Evolutionary conservation across 805 yeast genomes (phyloP).

Genomic region (Saccharomycopsis oosterbeekiorum): DNA sequence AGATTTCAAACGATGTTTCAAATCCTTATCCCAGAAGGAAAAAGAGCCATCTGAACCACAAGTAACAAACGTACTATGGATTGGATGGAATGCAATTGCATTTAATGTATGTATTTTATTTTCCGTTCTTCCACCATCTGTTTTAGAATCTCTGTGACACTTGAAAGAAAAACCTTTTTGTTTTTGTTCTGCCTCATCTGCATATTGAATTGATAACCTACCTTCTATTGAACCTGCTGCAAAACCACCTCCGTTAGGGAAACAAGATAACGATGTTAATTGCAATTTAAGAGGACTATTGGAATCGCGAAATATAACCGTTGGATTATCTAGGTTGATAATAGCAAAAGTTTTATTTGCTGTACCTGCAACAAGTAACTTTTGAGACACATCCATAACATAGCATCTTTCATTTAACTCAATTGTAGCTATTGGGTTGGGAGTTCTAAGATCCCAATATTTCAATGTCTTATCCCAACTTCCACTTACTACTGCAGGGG

Average conservation of each 20-base stretch:
- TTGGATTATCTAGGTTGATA: constrained; percentile 76
- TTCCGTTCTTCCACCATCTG: constrained; percentile 43
- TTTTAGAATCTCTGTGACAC: constrained; percentile 75
- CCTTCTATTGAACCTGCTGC: constrained; percentile 94
- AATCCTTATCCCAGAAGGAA: constrained; percentile 93
- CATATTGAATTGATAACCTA: constrained; percentile 87
- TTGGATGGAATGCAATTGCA: constrained; percentile 73
- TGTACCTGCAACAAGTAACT: constrained; percentile 82
- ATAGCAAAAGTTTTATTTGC: constrained; percentile 79
- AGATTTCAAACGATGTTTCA: constrained; percentile 75
- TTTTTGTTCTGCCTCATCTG: constrained; percentile 70
- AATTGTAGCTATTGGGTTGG: constrained; percentile 71
- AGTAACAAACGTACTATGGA: constrained; percentile 83
- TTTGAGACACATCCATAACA: constrained; percentile 74
- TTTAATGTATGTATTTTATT: constrained; percentile 70
- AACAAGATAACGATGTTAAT: constrained; percentile 74
- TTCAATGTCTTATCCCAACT: constrained; percentile 94
- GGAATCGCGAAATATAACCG: constrained; percentile 61
- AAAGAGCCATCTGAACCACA: constrained; percentile 93
- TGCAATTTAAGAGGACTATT: constrained; percentile 83
- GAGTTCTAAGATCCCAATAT: constrained; percentile 91
- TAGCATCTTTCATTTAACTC: constrained; percentile 86
- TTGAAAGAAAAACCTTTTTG: constrained; percentile 79
- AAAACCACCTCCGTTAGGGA: constrained; percentile 86
- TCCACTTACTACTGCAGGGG: constrained; percentile 74